Percentiles rank a stretch among this genome's conserved stretches.
phyloP scores from a whole-genome alignment of 1,284 basidiomycete genomes.

The Marasmius oreades region DNA sequence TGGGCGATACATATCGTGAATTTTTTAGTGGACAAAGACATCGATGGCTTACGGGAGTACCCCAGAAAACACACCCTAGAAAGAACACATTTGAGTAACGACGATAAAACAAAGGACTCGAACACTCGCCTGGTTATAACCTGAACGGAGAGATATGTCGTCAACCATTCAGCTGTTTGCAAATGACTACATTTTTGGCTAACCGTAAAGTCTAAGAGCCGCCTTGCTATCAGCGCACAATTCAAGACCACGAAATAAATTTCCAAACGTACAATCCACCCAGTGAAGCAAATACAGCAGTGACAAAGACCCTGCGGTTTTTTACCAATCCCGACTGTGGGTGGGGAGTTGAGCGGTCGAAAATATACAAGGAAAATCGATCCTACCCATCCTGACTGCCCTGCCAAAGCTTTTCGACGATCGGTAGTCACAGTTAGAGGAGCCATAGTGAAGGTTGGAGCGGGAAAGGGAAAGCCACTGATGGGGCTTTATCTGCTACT shows the following conservation, averaged over 20 bases:
- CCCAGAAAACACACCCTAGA: constrained; percentile 69
- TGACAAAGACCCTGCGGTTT: constrained; percentile 57
- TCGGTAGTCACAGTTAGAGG: constrained; percentile 41
- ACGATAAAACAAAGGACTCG: background rate
- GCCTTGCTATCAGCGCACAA: background rate
- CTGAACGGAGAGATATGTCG: constrained; percentile 25
- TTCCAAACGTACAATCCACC: constrained; percentile 56
- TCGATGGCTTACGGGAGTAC: constrained; percentile 46
- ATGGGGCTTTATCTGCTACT: no score
- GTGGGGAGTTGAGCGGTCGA: background rate
- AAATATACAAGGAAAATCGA: constrained; percentile 3
- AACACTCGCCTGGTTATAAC: constrained; percentile 56
- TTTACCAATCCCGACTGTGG: constrained; percentile 56
- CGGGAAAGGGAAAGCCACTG: background rate
- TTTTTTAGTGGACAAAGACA: background rate
- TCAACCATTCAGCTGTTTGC: background rate
- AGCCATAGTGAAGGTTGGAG: constrained; percentile 30
- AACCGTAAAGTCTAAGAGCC: constrained; percentile 48
- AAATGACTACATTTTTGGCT: constrained; percentile 5
- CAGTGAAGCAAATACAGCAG: constrained; percentile 69
- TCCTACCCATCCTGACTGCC: constrained; percentile 64
- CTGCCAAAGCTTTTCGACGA: constrained; percentile 53
- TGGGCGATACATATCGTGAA: constrained; percentile 4
- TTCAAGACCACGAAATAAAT: no score
- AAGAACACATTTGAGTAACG: background rate